Evolutionary conservation across 2,329 filamentous ascomycete species (phyloP).

Genomic region (Cercospora janseana): DNA sequence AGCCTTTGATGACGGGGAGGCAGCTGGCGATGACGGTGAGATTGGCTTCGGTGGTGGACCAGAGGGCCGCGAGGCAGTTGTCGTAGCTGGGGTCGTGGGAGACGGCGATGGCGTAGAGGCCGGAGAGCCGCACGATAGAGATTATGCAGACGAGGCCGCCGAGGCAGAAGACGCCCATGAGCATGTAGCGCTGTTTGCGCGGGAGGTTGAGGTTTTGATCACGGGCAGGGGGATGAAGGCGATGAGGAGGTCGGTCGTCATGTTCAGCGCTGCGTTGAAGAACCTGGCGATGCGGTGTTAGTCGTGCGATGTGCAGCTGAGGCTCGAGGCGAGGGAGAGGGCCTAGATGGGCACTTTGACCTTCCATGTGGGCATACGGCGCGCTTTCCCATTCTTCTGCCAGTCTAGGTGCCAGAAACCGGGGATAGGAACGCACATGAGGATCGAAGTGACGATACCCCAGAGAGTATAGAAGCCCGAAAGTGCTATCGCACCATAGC

Average conservation of each 20-base stretch:
- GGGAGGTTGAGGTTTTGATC: background rate
- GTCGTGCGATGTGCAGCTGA: background rate
- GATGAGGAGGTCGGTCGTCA: background rate
- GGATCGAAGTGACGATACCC: constrained; percentile 14
- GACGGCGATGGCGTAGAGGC: constrained; percentile 6
- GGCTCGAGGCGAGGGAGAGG: background rate
- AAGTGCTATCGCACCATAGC: constrained; percentile 8
- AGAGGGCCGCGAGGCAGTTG: constrained; percentile 6
- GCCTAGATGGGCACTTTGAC: constrained; percentile 4
- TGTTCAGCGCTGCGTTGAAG: constrained; percentile 5
- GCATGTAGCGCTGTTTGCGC: constrained; percentile 4
- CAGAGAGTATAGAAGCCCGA: constrained; percentile 14
- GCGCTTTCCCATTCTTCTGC: constrained; percentile 3
- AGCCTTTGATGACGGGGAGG: constrained; percentile 6
- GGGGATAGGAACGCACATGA: constrained; percentile 11
- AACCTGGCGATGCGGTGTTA: background rate
- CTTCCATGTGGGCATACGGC: constrained; percentile 7
- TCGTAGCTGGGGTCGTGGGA: constrained; percentile 5
- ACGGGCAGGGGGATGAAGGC: background rate
- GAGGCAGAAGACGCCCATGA: constrained; percentile 5
- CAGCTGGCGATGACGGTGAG: constrained; percentile 9
- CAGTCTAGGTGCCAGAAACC: constrained; percentile 14
- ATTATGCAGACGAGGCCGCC: constrained; percentile 10
- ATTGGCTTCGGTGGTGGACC: constrained; percentile 2
- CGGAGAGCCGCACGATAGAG: constrained; percentile 8